A percentile compares a stretch with the other conserved stretches of the same genome.
Evolutionary conservation across 768 basidiomycete species (phyloP).

Genomic region (Mrakia hoshinonis): DNA sequence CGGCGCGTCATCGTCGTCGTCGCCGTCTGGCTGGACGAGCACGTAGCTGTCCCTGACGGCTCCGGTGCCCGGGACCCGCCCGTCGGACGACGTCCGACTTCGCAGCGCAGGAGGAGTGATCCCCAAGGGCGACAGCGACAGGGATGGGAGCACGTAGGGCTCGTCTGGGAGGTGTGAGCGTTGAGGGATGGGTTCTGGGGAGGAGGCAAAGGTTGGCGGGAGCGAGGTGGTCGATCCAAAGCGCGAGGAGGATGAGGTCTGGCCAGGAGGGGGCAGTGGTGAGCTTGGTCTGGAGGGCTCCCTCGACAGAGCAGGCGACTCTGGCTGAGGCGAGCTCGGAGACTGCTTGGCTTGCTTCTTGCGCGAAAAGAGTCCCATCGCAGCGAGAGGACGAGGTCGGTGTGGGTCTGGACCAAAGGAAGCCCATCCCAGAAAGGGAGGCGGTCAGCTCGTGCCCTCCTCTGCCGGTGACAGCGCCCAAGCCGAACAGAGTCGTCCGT

Average conservation of each 20-base stretch:
- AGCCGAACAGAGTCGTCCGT: too few relatives aligned
- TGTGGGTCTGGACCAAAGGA: too few relatives aligned
- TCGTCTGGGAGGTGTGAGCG: background rate
- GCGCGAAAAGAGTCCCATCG: background rate
- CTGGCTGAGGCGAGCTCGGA: too few relatives aligned
- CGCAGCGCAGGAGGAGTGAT: background rate
- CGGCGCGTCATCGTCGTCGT: background rate
- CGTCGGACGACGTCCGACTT: background rate
- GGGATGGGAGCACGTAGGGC: background rate
- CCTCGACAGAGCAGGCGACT: too few relatives aligned
- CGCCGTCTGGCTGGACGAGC: background rate
- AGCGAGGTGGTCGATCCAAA: background rate
- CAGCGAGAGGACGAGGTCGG: too few relatives aligned
- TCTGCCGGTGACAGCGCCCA: too few relatives aligned
- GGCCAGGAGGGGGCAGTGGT: background rate
- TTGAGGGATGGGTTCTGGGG: background rate
- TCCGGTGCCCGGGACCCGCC: background rate
- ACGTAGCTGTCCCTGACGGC: background rate
- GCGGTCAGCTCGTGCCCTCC: too few relatives aligned
- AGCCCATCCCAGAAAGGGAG: too few relatives aligned
- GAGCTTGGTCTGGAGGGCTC: background rate
- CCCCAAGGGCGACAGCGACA: background rate
- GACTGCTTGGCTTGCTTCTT: background rate
- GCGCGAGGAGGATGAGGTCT: background rate
- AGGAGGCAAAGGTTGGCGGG: background rate